Conservation (phyloP, 164 flowering plant genomes). For the Dillenia turbinata region DNA sequence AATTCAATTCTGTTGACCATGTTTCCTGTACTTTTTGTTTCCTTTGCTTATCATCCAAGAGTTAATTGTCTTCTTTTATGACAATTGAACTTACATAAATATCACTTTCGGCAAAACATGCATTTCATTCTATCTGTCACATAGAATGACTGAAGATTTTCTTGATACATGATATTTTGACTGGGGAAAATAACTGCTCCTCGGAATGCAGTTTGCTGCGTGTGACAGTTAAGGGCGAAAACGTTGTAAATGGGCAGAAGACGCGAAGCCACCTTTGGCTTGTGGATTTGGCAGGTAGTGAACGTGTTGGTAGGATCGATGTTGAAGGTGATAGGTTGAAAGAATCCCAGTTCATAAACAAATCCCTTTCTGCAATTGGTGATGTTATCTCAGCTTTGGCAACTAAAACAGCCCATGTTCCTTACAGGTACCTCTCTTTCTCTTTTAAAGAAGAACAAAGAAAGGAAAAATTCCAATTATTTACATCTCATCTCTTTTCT, state of each 20-base stretch:
- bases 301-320: constrained; percentile 74
- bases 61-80: not conserved
- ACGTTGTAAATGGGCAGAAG: constrained; percentile 56
- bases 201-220: constrained; percentile 53
- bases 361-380: constrained; percentile 81
- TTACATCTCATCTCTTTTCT: not conserved
- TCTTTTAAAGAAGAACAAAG: not conserved
- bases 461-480: not conserved
- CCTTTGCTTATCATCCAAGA: not conserved
- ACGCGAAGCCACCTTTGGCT: constrained; percentile 81
- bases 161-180: too few relatives aligned
- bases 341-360: constrained; percentile 83
- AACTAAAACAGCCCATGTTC: constrained; percentile 67
- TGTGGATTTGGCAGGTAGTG: constrained; percentile 90
- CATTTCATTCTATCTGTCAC: too few relatives aligned
- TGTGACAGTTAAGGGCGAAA: constrained; percentile 68
- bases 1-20: not conserved
- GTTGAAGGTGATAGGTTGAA: constrained; percentile 86
- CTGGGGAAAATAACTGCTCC: not conserved
- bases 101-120: too few relatives aligned
- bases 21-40: not conserved
- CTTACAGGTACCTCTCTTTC: constrained; percentile 52
- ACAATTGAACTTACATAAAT: too few relatives aligned
- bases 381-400: constrained; percentile 87
- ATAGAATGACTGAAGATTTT: too few relatives aligned